Evolutionary conservation across 805 yeast genomes (phyloP).

Genomic region (Candida parachauliodes): DNA sequence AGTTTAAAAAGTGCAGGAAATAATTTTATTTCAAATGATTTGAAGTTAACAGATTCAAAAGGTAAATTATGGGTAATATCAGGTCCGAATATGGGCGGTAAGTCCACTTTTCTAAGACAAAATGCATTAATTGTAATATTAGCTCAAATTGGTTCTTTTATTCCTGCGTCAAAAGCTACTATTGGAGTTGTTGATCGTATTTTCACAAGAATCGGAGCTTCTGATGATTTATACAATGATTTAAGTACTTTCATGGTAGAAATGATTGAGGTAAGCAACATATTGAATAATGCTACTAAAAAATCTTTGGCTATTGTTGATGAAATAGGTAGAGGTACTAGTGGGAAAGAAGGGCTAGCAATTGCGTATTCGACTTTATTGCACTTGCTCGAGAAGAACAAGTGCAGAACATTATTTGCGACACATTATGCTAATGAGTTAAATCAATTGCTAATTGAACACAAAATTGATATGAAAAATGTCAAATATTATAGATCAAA

Average conservation of each 20-base stretch:
- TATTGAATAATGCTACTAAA: conserved; percentile 52
- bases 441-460: conserved; percentile 31
- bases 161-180: conserved; percentile 60
- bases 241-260: conserved; percentile 88
- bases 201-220: conserved; percentile 83
- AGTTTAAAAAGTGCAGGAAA: conserved; percentile 50
- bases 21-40: conserved; percentile 44
- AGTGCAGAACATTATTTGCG: conserved; percentile 79
- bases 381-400: conserved; percentile 49
- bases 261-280: conserved; percentile 62
- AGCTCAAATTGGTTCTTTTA: conserved; percentile 72
- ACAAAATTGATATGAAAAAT: conserved; percentile 22
- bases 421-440: conserved; percentile 65
- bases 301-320: conserved; percentile 65
- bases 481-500: conserved; percentile 31
- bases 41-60: conserved; percentile 19
- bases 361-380: conserved; percentile 75
- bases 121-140: conserved; percentile 67
- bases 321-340: conserved; percentile 85
- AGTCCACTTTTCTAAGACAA: conserved; percentile 72
- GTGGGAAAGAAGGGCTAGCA: conserved; percentile 79
- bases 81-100: conserved; percentile 91
- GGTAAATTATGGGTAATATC: conserved; percentile 54
- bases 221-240: conserved; percentile 71
- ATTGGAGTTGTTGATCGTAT: conserved; percentile 73